A percentile compares a stretch with the other conserved stretches of the same genome.
phyloP scores from a whole-genome alignment of 805 yeast species.

The Metschnikowia matae region DNA sequence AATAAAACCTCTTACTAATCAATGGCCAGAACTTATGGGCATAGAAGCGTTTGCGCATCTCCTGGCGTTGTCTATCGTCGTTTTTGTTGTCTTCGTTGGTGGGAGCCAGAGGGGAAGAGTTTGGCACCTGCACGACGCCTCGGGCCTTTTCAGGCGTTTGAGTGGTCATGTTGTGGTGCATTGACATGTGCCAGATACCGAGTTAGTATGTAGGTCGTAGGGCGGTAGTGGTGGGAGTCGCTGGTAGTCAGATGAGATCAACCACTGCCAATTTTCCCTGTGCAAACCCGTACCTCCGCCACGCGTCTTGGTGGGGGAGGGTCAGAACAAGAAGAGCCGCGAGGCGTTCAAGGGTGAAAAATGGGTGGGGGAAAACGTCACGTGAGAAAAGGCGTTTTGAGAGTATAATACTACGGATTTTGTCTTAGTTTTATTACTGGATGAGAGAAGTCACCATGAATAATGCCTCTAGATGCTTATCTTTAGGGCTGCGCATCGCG shows the following conservation, averaged over 20 bases:
- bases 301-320: background rate
- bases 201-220: background rate
- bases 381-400: too few species aligned
- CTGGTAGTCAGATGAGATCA: slow-evolving; percentile 2
- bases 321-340: background rate
- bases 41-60: slow-evolving; percentile 28
- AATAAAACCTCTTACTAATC: slow-evolving; percentile 32
- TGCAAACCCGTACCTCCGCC: background rate
- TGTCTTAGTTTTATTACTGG: too few species aligned
- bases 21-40: slow-evolving; percentile 37
- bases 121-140: slow-evolving; percentile 35
- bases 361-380: too few species aligned
- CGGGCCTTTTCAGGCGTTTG: slow-evolving; percentile 13
- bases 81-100: slow-evolving; percentile 5
- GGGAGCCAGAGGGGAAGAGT: slow-evolving; percentile 34
- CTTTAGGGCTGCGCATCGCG: slow-evolving; percentile 2
- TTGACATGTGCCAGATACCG: background rate
- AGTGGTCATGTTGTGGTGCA: slow-evolving; percentile 7
- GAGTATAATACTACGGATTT: too few species aligned
- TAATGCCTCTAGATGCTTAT: background rate
- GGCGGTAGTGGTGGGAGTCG: background rate
- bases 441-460: too few species aligned
- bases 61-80: slow-evolving; percentile 18
- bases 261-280: background rate
- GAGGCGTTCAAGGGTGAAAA: too few species aligned